Evolutionary conservation across 2,329 filamentous ascomycete genomes (phyloP).

Genomic region (Ophiostoma novo-ulmi): DNA sequence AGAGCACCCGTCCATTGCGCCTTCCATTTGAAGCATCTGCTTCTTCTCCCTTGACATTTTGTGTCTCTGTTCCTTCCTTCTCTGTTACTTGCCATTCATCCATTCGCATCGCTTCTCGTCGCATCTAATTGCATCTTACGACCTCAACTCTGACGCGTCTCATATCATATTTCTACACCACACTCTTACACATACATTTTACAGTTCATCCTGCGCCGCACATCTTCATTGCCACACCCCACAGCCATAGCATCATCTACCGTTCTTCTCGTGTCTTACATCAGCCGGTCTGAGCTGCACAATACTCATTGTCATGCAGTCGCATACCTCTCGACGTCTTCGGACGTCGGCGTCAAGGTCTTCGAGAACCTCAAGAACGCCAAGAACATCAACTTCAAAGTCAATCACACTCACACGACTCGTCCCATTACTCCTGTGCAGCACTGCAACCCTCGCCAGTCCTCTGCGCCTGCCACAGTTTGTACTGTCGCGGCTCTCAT

Average conservation of each 20-base stretch:
- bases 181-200: too few species aligned
- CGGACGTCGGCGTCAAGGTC: neutral
- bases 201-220: constrained; percentile 3
- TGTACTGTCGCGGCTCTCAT: constrained; percentile 18
- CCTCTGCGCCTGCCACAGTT: constrained; percentile 25
- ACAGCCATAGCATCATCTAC: neutral
- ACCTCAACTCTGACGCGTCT: neutral
- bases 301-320: constrained; percentile 13
- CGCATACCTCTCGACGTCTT: constrained; percentile 9
- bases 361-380: neutral
- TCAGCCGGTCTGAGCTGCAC: neutral
- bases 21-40: neutral
- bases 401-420: constrained; percentile 1
- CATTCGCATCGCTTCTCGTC: neutral
- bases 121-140: neutral
- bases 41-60: neutral
- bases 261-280: neutral
- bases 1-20: neutral
- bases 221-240: constrained; percentile 1
- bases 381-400: neutral
- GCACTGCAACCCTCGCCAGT: constrained; percentile 32
- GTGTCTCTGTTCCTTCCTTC: neutral
- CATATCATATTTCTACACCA: neutral
- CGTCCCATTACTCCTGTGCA: constrained; percentile 28
- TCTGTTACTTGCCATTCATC: too few species aligned